Evolutionary conservation across 148 eudicot genomes (phyloP).

Genomic region (Heliosperma pusillum): DNA sequence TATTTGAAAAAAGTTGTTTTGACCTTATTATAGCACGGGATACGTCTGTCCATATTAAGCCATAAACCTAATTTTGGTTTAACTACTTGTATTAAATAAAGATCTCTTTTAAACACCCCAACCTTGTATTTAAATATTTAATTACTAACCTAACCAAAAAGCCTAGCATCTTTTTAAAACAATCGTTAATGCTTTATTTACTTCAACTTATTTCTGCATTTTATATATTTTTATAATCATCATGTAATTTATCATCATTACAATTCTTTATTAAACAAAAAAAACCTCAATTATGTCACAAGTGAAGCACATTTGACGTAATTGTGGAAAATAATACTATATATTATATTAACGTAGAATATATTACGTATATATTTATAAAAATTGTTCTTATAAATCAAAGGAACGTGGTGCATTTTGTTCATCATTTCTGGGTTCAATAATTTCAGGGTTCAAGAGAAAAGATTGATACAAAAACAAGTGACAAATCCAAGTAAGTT

Average conservation of each 20-base stretch:
- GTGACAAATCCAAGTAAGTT: constrained; percentile 5
- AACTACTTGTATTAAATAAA: background rate
- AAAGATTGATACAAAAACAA: background rate
- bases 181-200: background rate
- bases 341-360: background rate
- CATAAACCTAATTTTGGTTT: constrained; percentile 10
- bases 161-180: background rate
- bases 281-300: background rate
- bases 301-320: background rate
- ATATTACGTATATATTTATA: background rate
- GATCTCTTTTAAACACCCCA: background rate
- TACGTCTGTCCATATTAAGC: constrained; percentile 1
- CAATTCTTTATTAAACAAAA: background rate
- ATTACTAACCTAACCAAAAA: constrained; percentile 6
- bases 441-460: background rate
- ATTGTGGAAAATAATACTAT: background rate
- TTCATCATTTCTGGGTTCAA: constrained; percentile 5
- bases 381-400: background rate
- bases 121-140: background rate
- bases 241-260: background rate
- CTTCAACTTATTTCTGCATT: background rate
- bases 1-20: background rate
- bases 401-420: constrained; percentile 3
- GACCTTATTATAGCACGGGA: background rate
- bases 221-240: background rate